Base-by-base conservation (phyloP, 441 rosid species). In the Corymbia calophylla region DNA sequence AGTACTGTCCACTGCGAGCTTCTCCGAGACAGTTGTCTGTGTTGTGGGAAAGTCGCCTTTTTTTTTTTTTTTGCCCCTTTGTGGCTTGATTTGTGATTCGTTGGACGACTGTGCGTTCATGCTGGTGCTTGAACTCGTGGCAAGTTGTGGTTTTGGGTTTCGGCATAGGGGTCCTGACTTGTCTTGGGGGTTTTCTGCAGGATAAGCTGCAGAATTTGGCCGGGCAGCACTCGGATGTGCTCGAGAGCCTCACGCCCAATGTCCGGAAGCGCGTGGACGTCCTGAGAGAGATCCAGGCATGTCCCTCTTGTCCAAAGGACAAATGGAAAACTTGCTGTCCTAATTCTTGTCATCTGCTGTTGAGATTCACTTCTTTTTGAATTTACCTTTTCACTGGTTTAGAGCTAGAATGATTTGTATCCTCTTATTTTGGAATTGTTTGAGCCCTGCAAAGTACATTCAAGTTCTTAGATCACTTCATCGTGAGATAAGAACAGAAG, bases 251-350 rank as follows among this genome's bases (percentile, higher is more conserved):
- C 81, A 21, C 93, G 7, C 96, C 98, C 0, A 44, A 23, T 25
- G 95, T 96, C 88, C 93, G 94, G 94, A 94, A 95, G 93, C 99
- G 99, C 77, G 99, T 97, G 2, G 98, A 98, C 89, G 93, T 90
- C 90, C 98, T 98, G n/a, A 93, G 96, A 89, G 99, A 94, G 93
- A 95, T 97, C 86, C 99, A 98, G 96, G 99, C 87, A 87, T 77
- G 94, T 88, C 7, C 14, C 54, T 77, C 51, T 86, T 86, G 89
- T 25, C 88, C 68, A 88, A 48, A 4, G 9, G 29, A 14, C 15
- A 32, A 44, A 0, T 29, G 2, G 62, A 51, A 10, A 53, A 31
- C 25, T n/a, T 18, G 51, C 11, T 44, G 29, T 29, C 18, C 62
- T 27, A 9, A 35, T 25, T 73, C 51, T 66, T 53, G 55, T 53